Evolutionary conservation across 352 stramenopile species (phyloP), one percentile per base, ranked within the genome.

Genomic region (Discostella stelligera): DNA sequence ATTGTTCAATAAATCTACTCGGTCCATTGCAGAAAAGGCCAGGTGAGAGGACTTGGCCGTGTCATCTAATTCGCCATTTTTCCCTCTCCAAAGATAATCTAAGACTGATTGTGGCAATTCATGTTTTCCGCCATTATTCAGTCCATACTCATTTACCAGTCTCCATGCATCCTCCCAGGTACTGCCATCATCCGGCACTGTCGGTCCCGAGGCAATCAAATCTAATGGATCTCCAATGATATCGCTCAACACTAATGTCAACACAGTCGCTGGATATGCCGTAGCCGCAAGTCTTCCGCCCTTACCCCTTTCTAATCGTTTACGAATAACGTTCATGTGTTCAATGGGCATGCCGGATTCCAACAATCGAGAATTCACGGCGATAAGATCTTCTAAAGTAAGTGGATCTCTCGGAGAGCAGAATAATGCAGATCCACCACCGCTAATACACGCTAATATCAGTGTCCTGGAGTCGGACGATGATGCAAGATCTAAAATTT

Each of bases 201-300:
- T 91, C 2, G 87, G 87, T 48, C 87, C 87, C 69, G 75, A 87
- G 4, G 87, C 87, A 78, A 93, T 93, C 65, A 93, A 82, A 83
- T 91, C 83, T 7, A 93, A 71, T 44, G 87, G 87, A 83, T 93
- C 87, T 39, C 87, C 87, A 48, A 93, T 83, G n/a, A 93, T 83
- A 67, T 88, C 81, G 69, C 77, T 87, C 65, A 87, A 72, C 14
- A 90, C 73, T 32, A 88, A 80, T 30, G 73, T 70, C 21, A 83
- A 49, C 41, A 81, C 49, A 13, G 80, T 83, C 3, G 77, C 81
- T 27, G 85, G 83, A 83, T 86, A 80, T 44, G 78, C 76, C 25
- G 63, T 20, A 25, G 61, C 41, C 11, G 83, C 79, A 13, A 93
- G 71, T 72, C 74, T 77, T 7, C 87, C 87, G 46, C 87, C 87